Conservation (phyloP, 306 rosid genomes). For the Alnus rubra region DNA sequence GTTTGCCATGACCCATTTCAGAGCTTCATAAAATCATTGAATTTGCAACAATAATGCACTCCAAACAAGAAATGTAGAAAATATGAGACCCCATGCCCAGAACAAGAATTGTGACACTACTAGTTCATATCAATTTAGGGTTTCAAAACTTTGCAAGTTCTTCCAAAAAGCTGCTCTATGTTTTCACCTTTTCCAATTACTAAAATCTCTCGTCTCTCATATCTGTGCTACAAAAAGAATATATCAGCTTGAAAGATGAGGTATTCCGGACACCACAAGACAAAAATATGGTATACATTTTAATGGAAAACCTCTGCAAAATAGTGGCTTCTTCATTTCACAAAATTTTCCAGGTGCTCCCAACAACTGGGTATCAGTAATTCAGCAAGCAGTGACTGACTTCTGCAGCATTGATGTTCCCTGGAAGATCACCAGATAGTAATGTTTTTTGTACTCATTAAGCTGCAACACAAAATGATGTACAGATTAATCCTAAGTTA, state of each 20-base stretch:
- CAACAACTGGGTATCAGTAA: slow-evolving; percentile 5
- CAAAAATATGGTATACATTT: slow-evolving; percentile 46
- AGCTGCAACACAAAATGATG: slow-evolving; percentile 34
- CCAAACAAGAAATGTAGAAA: too few relatives aligned
- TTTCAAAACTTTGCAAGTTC: slow-evolving; percentile 35
- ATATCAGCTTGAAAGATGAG: slow-evolving; percentile 22
- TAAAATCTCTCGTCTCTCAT: slow-evolving; percentile 32
- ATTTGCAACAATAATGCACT: too few relatives aligned
- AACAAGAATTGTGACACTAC: neutral
- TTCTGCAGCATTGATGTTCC: slow-evolving; percentile 59
- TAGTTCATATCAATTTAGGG: slow-evolving; percentile 15
- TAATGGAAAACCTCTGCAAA: slow-evolving; percentile 28
- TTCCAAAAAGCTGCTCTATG: slow-evolving; percentile 14
- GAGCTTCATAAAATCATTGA: too few relatives aligned
- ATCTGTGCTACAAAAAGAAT: slow-evolving; percentile 36
- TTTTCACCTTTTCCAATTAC: slow-evolving; percentile 25
- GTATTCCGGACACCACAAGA: slow-evolving; percentile 56
- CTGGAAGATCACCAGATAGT: slow-evolving; percentile 79
- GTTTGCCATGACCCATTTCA: too few relatives aligned
- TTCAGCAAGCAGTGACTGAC: slow-evolving; percentile 40
- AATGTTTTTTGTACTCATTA: slow-evolving; percentile 45
- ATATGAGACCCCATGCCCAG: too few relatives aligned
- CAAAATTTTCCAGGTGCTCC: neutral
- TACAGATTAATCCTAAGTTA: neutral
- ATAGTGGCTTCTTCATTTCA: slow-evolving; percentile 15